Evolutionary conservation across 2,329 filamentous ascomycete species (phyloP), one percentile per base, ranked within the genome.

Genomic region (Nectriaceae sp.): DNA sequence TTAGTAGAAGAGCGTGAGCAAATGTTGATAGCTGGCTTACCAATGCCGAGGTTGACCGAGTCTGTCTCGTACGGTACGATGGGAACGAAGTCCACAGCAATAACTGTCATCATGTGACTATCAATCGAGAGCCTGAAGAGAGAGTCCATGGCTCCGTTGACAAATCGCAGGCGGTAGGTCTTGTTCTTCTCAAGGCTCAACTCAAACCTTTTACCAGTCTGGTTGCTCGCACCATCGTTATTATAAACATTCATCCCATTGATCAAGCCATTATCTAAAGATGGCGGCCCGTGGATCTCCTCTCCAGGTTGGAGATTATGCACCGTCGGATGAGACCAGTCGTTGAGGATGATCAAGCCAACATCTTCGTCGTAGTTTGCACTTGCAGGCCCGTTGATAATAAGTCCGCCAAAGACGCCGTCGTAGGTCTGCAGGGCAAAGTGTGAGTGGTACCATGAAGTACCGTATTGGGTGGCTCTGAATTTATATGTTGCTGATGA

Each of bases 281-380:
- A 54, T 1, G 50, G 49, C 3, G 59, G 56, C 3, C 56, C 58
- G 8, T 56, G 37, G 24, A 41, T 26, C 22, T 59, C 50, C 19
- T 52, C 49, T 10, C 50, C 21, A 15, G 49, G 36, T 1, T 65
- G 68, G 4, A 75, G 60, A 37, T 70, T 52, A 49, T 74, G 71
- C 10, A 69, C 67, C 1, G 72, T 73, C 29, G 47, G 31, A 55
- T 81, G 78, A 53, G 75, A 76, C 79, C 82, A 86, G 58, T 87
- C 84, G 11, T 73, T 78, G 4, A 87, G 60, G 37, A 83, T 72
- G 5, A 87, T 60, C 3, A 74, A 67, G 15, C 85, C 85, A 0
- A 87, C 69, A 59, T 89, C 85, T 44, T 78, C 73, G 50, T 89
- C 83, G 59, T 85, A 87, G 58, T 82, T 75, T 21, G 75, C 73